Base-by-base conservation (phyloP, 306 rosid species). In the Prunus campanulata region DNA sequence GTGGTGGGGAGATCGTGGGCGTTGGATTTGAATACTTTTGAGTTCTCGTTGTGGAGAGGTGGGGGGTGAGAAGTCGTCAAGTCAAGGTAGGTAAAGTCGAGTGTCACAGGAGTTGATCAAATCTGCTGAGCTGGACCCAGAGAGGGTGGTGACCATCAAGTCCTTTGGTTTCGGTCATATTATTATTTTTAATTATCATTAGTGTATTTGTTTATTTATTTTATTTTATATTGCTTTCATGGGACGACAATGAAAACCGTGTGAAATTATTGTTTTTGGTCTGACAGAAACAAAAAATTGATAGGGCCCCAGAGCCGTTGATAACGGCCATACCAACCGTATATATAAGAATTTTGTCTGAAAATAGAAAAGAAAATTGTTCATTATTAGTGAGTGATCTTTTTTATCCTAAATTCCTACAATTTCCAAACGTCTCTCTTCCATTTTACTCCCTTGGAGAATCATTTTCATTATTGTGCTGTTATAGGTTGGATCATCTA, bases 121-220 rank as follows among this genome's bases (percentile, higher is more conserved):
- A 64, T 82, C 56, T 20, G 83, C 74, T 83, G 85, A 90, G 82
- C 82, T 83, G 92, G 87, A 4, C 62, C 72, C 87, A 74, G 32
- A 25, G 15, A 27, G 72, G 44, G 9, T 39, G 44, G 44, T 39
- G 44, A 39, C 44, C 44, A 1, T 50, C 63, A 72, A 61, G 8
- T 12, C 11, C 10, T 8, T n/a, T 19, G 47, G 35, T 47, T 49
- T 54, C 25, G 18, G 47, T 39, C 65, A 16, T n/a, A 9, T 30
- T 62, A 11, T 13, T 5, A 4, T 0, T 30, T 72, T 52, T 16
- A 30, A 66, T 66, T 12, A 18, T 30, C 24, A 18, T 29, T n/a
- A 1, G 14, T 1, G 24, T 60, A 2, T 35, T 18, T 1, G 30
- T 71, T 3, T 24, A 11, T 59, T 11, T 59, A 62, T 32, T 32